Evolutionary conservation across 108 stramenopile genomes (phyloP).

Genomic region (Nitzschia sp.): DNA sequence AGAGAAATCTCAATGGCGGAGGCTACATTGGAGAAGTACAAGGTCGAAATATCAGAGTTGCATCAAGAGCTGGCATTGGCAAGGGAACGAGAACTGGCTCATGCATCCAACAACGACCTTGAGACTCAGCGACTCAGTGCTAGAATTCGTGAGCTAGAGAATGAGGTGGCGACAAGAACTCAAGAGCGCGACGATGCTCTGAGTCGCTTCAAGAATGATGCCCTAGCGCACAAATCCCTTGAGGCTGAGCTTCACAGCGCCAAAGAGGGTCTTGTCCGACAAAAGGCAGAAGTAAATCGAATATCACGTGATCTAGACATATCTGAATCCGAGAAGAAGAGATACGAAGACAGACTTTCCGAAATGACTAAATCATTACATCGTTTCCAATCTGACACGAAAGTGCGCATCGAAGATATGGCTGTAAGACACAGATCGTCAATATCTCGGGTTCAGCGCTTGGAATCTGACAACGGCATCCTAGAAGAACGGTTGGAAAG

Average conservation of each 20-base stretch:
- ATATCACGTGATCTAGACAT: not conserved
- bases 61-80: constrained; percentile 9
- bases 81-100: constrained; percentile 1
- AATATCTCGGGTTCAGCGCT: not conserved
- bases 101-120: not conserved
- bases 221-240: not conserved
- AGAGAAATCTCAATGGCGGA: not conserved
- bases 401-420: constrained; percentile 1
- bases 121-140: constrained; percentile 4
- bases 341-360: not conserved
- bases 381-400: not conserved
- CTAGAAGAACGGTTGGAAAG: not conserved
- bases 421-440: not conserved
- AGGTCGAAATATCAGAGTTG: not conserved
- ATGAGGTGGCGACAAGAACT: not conserved
- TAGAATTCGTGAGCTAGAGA: not conserved
- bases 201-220: not conserved
- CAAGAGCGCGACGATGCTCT: constrained; percentile 9
- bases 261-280: constrained; percentile 1
- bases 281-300: not conserved
- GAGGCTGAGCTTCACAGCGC: constrained; percentile 13
- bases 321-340: constrained; percentile 1
- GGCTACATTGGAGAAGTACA: constrained; percentile 3
- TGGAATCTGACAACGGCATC: not conserved
- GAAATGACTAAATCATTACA: not conserved